Base-by-base conservation (phyloP, 169 alveolate species). In the Pseudocohnilembus persalinus region DNA sequence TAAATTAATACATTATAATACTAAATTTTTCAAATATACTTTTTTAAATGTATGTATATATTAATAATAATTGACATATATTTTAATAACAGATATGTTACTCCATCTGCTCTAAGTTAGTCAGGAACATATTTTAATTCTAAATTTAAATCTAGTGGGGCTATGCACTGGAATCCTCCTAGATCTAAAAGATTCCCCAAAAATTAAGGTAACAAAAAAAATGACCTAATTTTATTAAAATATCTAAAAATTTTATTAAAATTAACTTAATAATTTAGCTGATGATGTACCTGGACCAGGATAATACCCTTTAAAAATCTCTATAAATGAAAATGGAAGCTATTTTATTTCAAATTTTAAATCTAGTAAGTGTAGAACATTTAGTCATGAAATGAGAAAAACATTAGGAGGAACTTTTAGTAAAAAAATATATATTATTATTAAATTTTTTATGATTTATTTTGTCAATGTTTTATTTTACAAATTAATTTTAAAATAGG, bases 201-300 rank as follows among this genome's bases (percentile, higher is more conserved):
- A 31, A 35, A 29, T 32, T 49, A 31, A 80, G 81, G 68, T 49
- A 87, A 73, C 29, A 31, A 29, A 49, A 4, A 29, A n/a, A 73
- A 74, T 31, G 31, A 75, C 49, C 24, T 64, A 65, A 0, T 65
- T 63, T 49, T 29, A 63, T 27, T 15, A 30, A 83, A 25, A 77
- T 33, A 16, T n/a, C 16, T 82, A 28, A 68, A 63, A 33, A 31
- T 30, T 84, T 63, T 74, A 74, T 31, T 28, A 63, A 29, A 29
- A 15, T 74, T 29, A n/a, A 29, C 1, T 6, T 15, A 27, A 11
- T 27, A 24, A 64, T 31, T 32, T 63, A 85, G 89, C 87, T 31
- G 80, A 80, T 30, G 73, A 49, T 81, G 30, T 68, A 73, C 95
- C 95, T 27, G 95, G 93, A 15, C 95, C 95, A 35, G 95, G 95